These are phyloP conservation scores for Achaetomium macrosporum DNA, from an alignment of 2,329 filamentous ascomycete species.

Conservation along the genomic window DNA sequence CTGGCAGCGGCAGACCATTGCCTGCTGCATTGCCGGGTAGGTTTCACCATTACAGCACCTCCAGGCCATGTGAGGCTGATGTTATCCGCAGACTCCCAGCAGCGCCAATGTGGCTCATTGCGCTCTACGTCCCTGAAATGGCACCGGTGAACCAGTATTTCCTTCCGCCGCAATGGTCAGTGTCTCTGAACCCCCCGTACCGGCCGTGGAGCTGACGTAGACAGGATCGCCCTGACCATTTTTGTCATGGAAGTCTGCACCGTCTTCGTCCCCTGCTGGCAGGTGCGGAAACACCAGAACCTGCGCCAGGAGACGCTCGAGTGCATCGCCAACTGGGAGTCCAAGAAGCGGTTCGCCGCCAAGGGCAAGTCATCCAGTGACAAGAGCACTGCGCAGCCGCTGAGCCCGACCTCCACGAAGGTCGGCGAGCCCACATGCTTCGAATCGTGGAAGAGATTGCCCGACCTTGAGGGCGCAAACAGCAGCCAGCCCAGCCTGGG, in stretches of 20 bases:
- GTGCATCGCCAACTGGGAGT: conserved; percentile 44
- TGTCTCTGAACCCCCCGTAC: conserved; percentile 24
- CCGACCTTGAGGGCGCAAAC: conserved; percentile 32
- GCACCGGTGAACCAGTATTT: conserved; percentile 47
- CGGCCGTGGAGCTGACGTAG: neutral
- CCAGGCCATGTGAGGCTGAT: neutral
- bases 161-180: conserved; percentile 58
- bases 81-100: conserved; percentile 48
- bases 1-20: conserved; percentile 59
- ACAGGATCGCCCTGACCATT: conserved; percentile 53
- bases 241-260: conserved; percentile 58
- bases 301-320: conserved; percentile 44
- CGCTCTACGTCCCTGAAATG: conserved; percentile 48
- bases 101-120: conserved; percentile 62
- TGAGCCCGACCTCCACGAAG: conserved; percentile 29
- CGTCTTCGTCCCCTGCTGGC: conserved; percentile 57
- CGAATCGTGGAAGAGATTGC: conserved; percentile 32
- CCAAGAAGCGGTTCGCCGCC: conserved; percentile 31
- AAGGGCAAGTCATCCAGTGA: conserved; percentile 5
- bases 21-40: conserved; percentile 42
- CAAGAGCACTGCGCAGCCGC: conserved; percentile 7
- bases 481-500: conserved; percentile 22
- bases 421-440: conserved; percentile 22
- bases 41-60: neutral
- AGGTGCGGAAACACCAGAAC: conserved; percentile 43